Conservation (phyloP, 192 early-diverging fungal species). For the Chytriomyces sp. region DNA sequence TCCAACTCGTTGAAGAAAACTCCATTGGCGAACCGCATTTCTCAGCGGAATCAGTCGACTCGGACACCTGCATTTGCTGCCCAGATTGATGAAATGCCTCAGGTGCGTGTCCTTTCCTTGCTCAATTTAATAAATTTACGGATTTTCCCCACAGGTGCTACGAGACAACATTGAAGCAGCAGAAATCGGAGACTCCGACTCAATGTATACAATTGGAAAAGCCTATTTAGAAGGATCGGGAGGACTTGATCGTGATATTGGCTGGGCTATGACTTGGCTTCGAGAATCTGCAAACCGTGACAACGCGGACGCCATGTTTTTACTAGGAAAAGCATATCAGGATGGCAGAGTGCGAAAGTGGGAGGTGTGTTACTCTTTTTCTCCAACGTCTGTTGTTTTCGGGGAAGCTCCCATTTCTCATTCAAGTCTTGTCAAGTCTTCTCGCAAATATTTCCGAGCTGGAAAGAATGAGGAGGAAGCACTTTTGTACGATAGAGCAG, state of each 20-base stretch:
- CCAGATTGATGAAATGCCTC: neutral
- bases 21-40: neutral
- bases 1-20: neutral
- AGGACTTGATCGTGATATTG: slow-evolving; percentile 21
- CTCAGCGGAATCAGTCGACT: neutral
- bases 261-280: slow-evolving; percentile 20
- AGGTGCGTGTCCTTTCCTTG: neutral
- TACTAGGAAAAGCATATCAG: slow-evolving; percentile 15
- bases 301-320: slow-evolving; percentile 14
- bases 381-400: neutral
- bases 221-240: slow-evolving; percentile 20
- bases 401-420: neutral
- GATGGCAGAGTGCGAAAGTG: slow-evolving; percentile 22
- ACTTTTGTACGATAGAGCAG: neutral
- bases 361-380: slow-evolving; percentile 22
- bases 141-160: slow-evolving; percentile 5
- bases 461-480: slow-evolving; percentile 8
- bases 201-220: slow-evolving; percentile 27
- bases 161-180: slow-evolving; percentile 20
- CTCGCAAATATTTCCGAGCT: neutral
- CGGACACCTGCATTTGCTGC: neutral
- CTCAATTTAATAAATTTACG: neutral
- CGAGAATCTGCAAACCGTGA: neutral
- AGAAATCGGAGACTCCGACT: slow-evolving; percentile 30
- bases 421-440: neutral